Base-by-base conservation (phyloP, 2,329 filamentous ascomycete species). In the Didymella exigua region DNA sequence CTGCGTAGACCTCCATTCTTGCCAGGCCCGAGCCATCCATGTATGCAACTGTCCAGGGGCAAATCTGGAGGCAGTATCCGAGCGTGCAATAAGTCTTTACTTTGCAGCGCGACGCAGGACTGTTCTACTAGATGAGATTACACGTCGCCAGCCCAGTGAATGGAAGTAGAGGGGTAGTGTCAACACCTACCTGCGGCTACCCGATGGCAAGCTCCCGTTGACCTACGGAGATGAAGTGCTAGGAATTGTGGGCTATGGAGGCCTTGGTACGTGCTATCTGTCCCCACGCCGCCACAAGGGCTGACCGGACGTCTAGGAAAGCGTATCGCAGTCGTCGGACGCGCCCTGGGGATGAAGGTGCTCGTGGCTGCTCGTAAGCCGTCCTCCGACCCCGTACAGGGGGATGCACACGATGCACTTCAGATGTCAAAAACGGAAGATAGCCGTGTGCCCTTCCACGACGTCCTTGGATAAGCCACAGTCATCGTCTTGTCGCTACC, bases 31-130 rank as follows among this genome's bases (percentile, higher is more conserved):
- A 14, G 77, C 77, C 27, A 75, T 83, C 46, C 71, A 74, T 13
- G 75, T 83, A 31, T 75, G 74, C 43, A 81, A 81, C 45, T 78
- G 76, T 38, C 78, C 79, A 3, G 74, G 69, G n/a, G 76, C 79
- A 19, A 82, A 82, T 48, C 73, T 80, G 40, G 76, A 80, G 41
- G 68, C 77, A 38, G 80, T 82, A 9, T 74, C 74, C 26, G 81
- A 83, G 63, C 81, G 82, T 72, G 80, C 80, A 10, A 75, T 83
- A 34, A 78, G 75, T 37, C 62, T 83, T 52, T 82, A 81, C 63
- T 81, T 80, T 59, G 78, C 79, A 5, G 67, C 78, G 6, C 71
- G 80, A 45, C 71, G 79, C 49, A 72, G 71, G 50, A 72, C 80
- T 10, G 63, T 78, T 21, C 62, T 70, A 57, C 54, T 72, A 30